Evolutionary conservation across 208 protist species (phyloP).

Genomic region (Naegleria gruberi): DNA sequence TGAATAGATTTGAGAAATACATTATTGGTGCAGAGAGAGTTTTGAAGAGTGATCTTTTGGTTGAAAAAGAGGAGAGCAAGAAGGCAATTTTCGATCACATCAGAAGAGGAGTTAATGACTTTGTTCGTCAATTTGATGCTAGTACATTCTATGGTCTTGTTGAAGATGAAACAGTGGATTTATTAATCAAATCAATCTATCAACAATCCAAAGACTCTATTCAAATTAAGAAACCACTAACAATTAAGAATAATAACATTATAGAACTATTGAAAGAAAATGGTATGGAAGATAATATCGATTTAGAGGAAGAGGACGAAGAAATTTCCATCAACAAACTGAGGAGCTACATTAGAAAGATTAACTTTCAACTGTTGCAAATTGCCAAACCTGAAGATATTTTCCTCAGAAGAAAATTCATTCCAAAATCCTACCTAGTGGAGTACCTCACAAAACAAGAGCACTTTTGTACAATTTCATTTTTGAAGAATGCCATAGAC

Average conservation of each 20-base stretch:
- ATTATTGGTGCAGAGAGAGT: background rate
- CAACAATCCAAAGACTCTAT: background rate
- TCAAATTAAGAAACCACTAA: background rate
- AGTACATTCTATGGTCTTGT: slow-evolving; percentile 21
- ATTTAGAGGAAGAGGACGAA: background rate
- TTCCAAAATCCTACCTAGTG: slow-evolving; percentile 29
- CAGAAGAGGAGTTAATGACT: slow-evolving; percentile 11
- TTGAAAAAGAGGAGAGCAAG: background rate
- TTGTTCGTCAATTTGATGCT: slow-evolving; percentile 20
- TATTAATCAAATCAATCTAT: background rate
- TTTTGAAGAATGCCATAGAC: background rate
- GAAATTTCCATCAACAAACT: background rate
- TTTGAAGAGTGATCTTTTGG: background rate
- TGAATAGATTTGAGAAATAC: slow-evolving; percentile 49
- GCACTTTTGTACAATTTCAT: slow-evolving; percentile 25
- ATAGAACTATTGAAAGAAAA: background rate
- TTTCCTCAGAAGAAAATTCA: background rate
- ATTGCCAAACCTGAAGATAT: slow-evolving; percentile 31
- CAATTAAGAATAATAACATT: background rate
- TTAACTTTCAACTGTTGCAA: slow-evolving; percentile 36
- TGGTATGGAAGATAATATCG: background rate
- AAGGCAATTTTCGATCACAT: background rate
- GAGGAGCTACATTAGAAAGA: background rate
- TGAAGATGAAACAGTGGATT: background rate
- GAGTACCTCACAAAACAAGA: slow-evolving; percentile 34